These are phyloP conservation scores for Combretum micranthum DNA, from an alignment of 345 rosid species.

Conservation along the genomic window DNA sequence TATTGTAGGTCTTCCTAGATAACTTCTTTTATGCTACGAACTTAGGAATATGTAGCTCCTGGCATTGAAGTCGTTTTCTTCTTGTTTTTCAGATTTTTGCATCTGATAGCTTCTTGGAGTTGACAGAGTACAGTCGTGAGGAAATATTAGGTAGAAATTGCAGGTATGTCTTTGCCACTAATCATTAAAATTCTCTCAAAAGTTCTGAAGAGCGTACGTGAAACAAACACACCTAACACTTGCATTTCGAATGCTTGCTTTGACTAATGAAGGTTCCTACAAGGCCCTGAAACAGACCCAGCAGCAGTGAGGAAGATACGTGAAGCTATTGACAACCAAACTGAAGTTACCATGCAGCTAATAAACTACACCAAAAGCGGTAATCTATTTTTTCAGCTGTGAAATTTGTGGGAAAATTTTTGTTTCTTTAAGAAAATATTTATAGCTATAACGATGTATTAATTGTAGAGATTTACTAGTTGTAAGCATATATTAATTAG, in stretches of 20 bases:
- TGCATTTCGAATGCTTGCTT: neutral
- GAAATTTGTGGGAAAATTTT: no score
- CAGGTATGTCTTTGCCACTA: slow-evolving; percentile 43
- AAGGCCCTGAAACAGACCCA: slow-evolving; percentile 97
- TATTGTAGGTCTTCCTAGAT: slow-evolving; percentile 49
- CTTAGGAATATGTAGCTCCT: neutral
- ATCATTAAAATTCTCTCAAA: neutral
- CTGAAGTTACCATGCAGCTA: slow-evolving; percentile 88
- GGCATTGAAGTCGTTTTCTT: neutral
- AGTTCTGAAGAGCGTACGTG: no score
- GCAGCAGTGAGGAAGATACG: slow-evolving; percentile 84
- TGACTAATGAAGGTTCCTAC: slow-evolving; percentile 55
- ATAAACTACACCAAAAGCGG: slow-evolving; percentile 94
- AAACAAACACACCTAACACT: no score
- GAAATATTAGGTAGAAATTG: slow-evolving; percentile 94
- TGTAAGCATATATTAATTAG: no score
- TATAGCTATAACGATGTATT: no score
- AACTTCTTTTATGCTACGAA: neutral
- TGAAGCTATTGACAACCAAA: slow-evolving; percentile 81
- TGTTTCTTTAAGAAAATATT: no score
- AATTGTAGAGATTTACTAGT: no score
- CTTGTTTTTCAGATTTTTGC: slow-evolving; percentile 69
- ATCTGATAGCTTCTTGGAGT: slow-evolving; percentile 95
- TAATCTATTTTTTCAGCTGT: no score
- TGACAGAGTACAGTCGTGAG: slow-evolving; percentile 95